Evolutionary conservation across 768 basidiomycete genomes (phyloP), one percentile per base, ranked within the genome.

Genomic region (Amanita rubescens): DNA sequence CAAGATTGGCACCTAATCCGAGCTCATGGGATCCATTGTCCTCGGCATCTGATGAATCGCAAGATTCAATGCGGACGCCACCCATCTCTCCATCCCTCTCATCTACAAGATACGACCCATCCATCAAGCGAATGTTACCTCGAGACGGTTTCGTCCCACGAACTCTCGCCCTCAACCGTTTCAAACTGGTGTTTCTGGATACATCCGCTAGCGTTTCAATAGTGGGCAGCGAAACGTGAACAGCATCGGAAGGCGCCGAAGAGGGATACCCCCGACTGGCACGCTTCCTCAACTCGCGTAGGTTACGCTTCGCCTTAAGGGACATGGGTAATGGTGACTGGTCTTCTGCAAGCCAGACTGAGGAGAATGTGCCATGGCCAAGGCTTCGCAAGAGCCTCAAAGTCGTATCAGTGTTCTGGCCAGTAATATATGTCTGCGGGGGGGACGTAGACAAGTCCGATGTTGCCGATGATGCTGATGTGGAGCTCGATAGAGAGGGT

Each of bases 311-410:
- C 9, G 72, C 72, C 19, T 67, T 65, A 47, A 74, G 65, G 9
- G 73, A 65, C n/a, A 79, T 67, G 2, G 77, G 72, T 38, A 74
- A 67, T 9, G 65, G 66, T 11, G 75, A 76, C 8, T 78, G 66
- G 59, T 80, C 79, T 42, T 76, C 73, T 2, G 85, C 87, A 6
- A 87, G 76, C 84, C 87, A 90, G 12, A 91, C 88, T 45, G 75
- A 75, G 44, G 81, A 84, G 65, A 91, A 91, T 1, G 86, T 79
- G 38, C 88, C 88, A 33, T 80, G 77, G 19, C 88, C 88, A 2
- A 91, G 73, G 3, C 73, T 67, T 1, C 71, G 73, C 27, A 80
- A 58, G 7, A 90, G 77, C 19, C 70, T 70, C 15, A 84, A 69
- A 15, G 72, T 65, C n/a, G 70, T 63, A 2, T 60, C 58, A 32